Evolutionary conservation across 495 filamentous ascomycete genomes (phyloP).

Genomic region (Podospora pseudocomata): DNA sequence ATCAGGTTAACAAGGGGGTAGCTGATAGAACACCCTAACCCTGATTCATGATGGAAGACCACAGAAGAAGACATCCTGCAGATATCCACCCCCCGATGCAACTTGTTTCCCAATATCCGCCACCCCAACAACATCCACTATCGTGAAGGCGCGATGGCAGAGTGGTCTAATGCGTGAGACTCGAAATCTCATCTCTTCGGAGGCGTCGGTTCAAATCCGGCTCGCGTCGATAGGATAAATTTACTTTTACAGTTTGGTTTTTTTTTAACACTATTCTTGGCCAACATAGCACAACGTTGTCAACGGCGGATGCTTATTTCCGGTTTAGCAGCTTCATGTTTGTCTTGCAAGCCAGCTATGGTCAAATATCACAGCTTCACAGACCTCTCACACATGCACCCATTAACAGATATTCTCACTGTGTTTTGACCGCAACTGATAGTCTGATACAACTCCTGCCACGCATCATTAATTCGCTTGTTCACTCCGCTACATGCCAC

Average conservation of each 20-base stretch:
- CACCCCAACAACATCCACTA: background rate
- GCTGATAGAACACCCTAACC: background rate
- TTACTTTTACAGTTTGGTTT: conserved; percentile 12
- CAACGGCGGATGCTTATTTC: too few species aligned
- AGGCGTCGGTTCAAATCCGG: conserved; percentile 48
- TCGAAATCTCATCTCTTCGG: conserved; percentile 54
- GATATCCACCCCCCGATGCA: background rate
- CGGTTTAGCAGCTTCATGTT: too few species aligned
- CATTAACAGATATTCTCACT: too few species aligned
- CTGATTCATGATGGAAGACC: background rate
- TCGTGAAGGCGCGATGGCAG: conserved; percentile 40
- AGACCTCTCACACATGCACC: too few species aligned
- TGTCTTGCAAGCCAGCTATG: too few species aligned
- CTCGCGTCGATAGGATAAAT: conserved; percentile 26
- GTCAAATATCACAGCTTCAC: too few species aligned
- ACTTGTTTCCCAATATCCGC: background rate
- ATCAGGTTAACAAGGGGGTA: background rate
- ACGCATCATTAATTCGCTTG: background rate
- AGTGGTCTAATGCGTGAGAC: conserved; percentile 52
- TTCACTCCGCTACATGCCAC: background rate
- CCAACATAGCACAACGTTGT: too few species aligned
- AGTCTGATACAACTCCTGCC: too few species aligned
- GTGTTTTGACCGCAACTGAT: too few species aligned
- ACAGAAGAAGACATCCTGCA: background rate
- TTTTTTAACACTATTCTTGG: background rate